Conservation (phyloP, 2,329 filamentous ascomycete genomes). For the Cordyceps tenuipes region DNA sequence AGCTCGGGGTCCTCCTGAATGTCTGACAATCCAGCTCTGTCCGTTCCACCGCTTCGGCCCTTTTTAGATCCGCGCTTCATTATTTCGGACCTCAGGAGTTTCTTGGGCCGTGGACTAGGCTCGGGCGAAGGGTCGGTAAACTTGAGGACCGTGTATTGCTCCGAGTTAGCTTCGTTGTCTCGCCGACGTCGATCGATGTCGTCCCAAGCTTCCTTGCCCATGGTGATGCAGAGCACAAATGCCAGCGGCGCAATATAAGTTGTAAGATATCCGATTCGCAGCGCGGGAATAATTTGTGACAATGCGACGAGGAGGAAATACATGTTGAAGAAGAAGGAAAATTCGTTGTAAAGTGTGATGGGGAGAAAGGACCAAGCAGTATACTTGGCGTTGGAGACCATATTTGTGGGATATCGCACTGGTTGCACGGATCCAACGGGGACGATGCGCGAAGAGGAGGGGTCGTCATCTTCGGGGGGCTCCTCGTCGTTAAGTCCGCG, state of each 20-base stretch:
- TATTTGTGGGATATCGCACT: constrained; percentile 76
- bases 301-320: constrained; percentile 94
- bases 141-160: constrained; percentile 70
- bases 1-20: constrained; percentile 62
- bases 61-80: constrained; percentile 24
- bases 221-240: constrained; percentile 84
- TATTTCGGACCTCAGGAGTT: constrained; percentile 36
- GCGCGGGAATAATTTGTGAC: constrained; percentile 80
- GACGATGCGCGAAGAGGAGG: constrained; percentile 65
- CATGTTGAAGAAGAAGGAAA: constrained; percentile 99
- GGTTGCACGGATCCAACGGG: constrained; percentile 66
- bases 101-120: constrained; percentile 30
- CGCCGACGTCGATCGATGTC: constrained; percentile 79
- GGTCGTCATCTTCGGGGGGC: constrained; percentile 49
- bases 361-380: constrained; percentile 91
- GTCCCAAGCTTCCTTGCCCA: constrained; percentile 93
- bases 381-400: constrained; percentile 96
- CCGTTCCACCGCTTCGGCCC: constrained; percentile 23
- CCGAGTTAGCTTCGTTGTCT: constrained; percentile 90
- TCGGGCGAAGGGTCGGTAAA: constrained; percentile 51
- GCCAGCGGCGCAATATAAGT: constrained; percentile 90
- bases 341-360: constrained; percentile 93
- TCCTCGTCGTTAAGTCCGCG: constrained; percentile 31
- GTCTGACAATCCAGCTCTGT: constrained; percentile 43
- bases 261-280: constrained; percentile 88